Evolutionary conservation across 2,329 filamentous ascomycete genomes (phyloP).

Genomic region (Bipolaris bicolor): DNA sequence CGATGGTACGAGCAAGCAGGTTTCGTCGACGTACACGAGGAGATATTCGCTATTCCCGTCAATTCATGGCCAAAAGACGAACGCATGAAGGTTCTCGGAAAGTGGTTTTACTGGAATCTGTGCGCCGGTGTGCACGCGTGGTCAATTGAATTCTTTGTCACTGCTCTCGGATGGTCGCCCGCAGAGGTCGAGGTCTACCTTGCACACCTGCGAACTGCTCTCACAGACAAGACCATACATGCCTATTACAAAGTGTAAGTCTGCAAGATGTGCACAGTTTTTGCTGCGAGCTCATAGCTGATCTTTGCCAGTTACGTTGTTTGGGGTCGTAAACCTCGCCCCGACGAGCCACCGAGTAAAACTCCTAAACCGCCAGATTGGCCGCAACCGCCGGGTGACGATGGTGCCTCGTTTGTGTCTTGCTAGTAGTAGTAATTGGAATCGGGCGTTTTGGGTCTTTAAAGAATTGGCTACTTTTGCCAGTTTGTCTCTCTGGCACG

Average conservation of each 20-base stretch:
- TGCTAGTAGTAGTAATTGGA: not conserved
- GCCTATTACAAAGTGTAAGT: slow-evolving; percentile 53
- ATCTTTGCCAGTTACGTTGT: slow-evolving; percentile 33
- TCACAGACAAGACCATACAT: slow-evolving; percentile 49
- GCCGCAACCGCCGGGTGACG: slow-evolving; percentile 20
- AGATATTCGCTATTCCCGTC: slow-evolving; percentile 59
- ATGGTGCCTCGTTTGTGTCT: not conserved
- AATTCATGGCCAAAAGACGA: slow-evolving; percentile 60
- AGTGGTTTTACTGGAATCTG: slow-evolving; percentile 57
- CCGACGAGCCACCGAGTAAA: slow-evolving; percentile 23
- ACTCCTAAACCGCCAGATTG: slow-evolving; percentile 28
- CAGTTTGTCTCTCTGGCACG: not conserved
- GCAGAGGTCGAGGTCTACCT: slow-evolving; percentile 55
- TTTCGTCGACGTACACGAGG: slow-evolving; percentile 63
- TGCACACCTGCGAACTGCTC: slow-evolving; percentile 51
- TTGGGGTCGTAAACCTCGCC: slow-evolving; percentile 34
- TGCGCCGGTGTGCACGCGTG: slow-evolving; percentile 54
- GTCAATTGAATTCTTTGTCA: slow-evolving; percentile 52
- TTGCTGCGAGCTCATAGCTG: not conserved
- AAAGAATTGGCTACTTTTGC: not conserved
- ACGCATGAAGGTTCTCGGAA: slow-evolving; percentile 56
- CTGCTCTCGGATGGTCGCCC: slow-evolving; percentile 52
- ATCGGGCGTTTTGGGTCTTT: slow-evolving; percentile 4
- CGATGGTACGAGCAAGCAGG: slow-evolving; percentile 63
- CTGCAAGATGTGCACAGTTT: not conserved